These are phyloP conservation scores for Polygonum aviculare DNA, from an alignment of 148 eudicot species.

Conservation along the genomic window DNA sequence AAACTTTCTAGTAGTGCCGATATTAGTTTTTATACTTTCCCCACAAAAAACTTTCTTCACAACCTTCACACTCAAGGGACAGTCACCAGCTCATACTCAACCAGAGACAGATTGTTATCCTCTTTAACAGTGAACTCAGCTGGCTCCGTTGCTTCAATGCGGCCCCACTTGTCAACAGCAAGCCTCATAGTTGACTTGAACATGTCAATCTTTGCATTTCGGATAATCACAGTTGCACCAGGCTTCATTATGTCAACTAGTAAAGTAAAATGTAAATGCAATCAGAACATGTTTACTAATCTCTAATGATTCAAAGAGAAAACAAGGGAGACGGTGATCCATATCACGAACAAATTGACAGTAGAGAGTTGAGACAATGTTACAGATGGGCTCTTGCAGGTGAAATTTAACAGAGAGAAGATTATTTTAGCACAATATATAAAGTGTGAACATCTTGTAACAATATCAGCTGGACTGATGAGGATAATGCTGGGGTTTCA, in stretches of 20 bases:
- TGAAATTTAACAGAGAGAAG: neutral
- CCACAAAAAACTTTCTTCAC: conserved; percentile 4
- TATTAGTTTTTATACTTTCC: neutral
- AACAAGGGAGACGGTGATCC: neutral
- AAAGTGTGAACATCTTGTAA: neutral
- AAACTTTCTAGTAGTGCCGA: neutral
- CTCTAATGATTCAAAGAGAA: neutral
- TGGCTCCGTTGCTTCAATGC: conserved; percentile 24
- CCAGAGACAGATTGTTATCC: conserved; percentile 28
- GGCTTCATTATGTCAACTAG: conserved; percentile 31
- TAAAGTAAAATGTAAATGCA: neutral
- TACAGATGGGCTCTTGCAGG: neutral
- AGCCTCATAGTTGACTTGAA: conserved; percentile 31
- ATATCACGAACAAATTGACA: neutral
- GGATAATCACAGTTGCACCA: conserved; percentile 19
- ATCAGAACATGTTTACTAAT: neutral
- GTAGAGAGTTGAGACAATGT: neutral
- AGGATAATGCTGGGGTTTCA: neutral
- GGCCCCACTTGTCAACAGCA: conserved; percentile 32
- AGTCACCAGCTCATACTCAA: conserved; percentile 33
- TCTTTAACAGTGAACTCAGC: conserved; percentile 22
- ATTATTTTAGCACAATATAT: neutral
- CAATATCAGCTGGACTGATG: neutral
- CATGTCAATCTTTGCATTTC: conserved; percentile 32
- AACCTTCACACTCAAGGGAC: conserved; percentile 11